Conservation (phyloP, 176 grass and related monocot species). For the Phoenix roebelenii region DNA sequence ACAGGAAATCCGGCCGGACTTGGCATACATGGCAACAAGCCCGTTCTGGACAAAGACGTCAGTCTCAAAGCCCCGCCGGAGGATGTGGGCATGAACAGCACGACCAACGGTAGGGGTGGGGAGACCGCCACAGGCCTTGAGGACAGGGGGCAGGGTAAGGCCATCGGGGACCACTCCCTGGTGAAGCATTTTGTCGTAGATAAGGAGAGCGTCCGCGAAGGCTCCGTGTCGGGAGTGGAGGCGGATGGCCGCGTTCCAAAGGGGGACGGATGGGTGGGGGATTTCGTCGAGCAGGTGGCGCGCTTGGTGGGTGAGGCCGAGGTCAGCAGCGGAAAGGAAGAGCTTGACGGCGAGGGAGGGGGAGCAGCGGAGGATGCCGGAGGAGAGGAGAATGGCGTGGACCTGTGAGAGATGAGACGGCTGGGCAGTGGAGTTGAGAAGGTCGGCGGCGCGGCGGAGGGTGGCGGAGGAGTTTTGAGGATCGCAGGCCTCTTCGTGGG, state of each 20-base stretch:
- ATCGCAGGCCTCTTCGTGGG: not conserved
- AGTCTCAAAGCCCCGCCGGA: constrained; percentile 22
- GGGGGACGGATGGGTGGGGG: not conserved
- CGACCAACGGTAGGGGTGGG: constrained; percentile 16
- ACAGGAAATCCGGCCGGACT: constrained; percentile 13
- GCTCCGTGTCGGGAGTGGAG: constrained; percentile 7
- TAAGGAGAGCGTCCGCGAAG: constrained; percentile 1
- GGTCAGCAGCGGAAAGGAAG: too few species aligned
- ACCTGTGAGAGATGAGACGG: constrained; percentile 17
- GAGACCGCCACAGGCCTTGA: constrained; percentile 22
- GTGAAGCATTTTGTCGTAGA: constrained; percentile 19
- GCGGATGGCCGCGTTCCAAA: constrained; percentile 15
- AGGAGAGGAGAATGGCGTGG: constrained; percentile 16
- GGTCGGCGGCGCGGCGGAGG: constrained; percentile 5
- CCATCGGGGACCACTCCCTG: constrained; percentile 20
- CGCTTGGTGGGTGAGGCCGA: not conserved
- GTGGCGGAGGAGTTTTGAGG: not conserved
- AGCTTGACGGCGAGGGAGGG: constrained; percentile 3
- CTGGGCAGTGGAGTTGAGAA: constrained; percentile 15
- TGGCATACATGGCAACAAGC: constrained; percentile 38
- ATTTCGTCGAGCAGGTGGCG: constrained; percentile 10
- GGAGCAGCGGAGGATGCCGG: constrained; percentile 26
- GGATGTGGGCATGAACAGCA: constrained; percentile 32
- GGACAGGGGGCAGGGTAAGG: constrained; percentile 33
- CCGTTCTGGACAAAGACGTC: constrained; percentile 49